Base-by-base conservation (phyloP, 768 basidiomycete species). In the Phanerochaete sordida region DNA sequence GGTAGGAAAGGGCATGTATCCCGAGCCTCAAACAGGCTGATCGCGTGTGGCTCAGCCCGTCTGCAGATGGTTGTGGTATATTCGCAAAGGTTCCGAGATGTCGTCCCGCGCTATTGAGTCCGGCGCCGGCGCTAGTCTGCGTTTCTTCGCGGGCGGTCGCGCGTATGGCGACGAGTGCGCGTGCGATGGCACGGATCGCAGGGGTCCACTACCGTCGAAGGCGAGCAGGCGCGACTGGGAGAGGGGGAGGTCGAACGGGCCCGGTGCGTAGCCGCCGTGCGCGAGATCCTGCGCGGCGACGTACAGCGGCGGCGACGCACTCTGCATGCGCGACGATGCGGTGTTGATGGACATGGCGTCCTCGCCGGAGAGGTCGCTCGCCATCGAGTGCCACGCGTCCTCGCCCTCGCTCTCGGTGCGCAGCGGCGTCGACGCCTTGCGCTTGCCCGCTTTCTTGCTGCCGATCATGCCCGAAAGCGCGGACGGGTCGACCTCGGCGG, bases 61-160 rank as follows among this genome's bases (percentile, higher is more conserved):
- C 50, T 48, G 50, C n/a, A 56, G 46, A 48, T 60, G 59, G 27
- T 59, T 60, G 27, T 27, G 30, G 28, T 61, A 61, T 28, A 57
- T 55, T 31, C 60, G 27, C 28, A 54, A 48, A 11, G 45, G 46
- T n/a, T 56, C 49, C 54, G 48, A 21, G 35, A 44, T 24, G 53
- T 19, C 48, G 30, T 31, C 19, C 33, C 24, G 27, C 26, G 54
- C 23, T 47, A 57, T 57, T 31, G 57, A 44, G 39, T 46, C 37
- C 23, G 39, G 59, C n/a, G 52, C 35, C 4, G 61, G 56, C 19
- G 56, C 56, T 11, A 62, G 56, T 27, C 61, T 62, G 33, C 61
- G 61, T 48, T 58, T 57, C 49, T 62, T 62, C 8, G 54, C 48
- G 37, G 44, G 49, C 9, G 59, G 23, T 11, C 47, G 47, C 27